Percentiles rank a stretch among this genome's conserved stretches.
Conservation (phyloP, 768 basidiomycete species). For the Rhodosporidiobolus sp. region DNA sequence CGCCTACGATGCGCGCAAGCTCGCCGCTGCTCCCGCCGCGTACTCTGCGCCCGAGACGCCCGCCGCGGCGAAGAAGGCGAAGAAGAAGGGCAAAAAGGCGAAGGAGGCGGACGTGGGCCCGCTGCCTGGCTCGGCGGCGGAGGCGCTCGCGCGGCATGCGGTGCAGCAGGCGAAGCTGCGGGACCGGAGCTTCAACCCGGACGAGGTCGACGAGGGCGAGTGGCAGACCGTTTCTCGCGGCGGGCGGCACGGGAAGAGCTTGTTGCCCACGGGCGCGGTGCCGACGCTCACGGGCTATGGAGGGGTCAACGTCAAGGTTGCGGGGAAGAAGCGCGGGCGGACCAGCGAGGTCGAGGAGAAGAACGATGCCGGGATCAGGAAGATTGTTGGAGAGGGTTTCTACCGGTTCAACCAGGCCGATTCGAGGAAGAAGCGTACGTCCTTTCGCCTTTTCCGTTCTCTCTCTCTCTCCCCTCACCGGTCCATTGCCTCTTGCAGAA, state of each 20-base stretch:
- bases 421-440: slow-evolving; percentile 26
- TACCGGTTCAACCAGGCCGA: slow-evolving; percentile 36
- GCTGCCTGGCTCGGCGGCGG: slow-evolving; percentile 27
- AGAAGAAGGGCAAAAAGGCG: slow-evolving; percentile 2
- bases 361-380: slow-evolving; percentile 18
- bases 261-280: slow-evolving; percentile 20
- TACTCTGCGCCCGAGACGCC: slow-evolving; percentile 11
- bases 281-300: slow-evolving; percentile 31
- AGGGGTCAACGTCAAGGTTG: slow-evolving; percentile 31
- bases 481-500: neutral
- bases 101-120: slow-evolving; percentile 10
- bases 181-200: slow-evolving; percentile 26
- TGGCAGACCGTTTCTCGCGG: slow-evolving; percentile 34
- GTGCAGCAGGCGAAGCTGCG: neutral
- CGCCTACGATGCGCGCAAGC: slow-evolving; percentile 20
- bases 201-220: slow-evolving; percentile 29
- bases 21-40: neutral
- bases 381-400: slow-evolving; percentile 41
- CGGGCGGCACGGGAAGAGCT: slow-evolving; percentile 32
- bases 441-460: neutral
- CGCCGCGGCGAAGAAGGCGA: slow-evolving; percentile 1
- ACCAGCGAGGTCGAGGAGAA: neutral
- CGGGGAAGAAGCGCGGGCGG: slow-evolving; percentile 26
- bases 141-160: slow-evolving; percentile 25
- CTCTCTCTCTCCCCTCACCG: neutral